Base-by-base conservation (phyloP, 768 basidiomycete species). In the Sarcodon sp. region DNA sequence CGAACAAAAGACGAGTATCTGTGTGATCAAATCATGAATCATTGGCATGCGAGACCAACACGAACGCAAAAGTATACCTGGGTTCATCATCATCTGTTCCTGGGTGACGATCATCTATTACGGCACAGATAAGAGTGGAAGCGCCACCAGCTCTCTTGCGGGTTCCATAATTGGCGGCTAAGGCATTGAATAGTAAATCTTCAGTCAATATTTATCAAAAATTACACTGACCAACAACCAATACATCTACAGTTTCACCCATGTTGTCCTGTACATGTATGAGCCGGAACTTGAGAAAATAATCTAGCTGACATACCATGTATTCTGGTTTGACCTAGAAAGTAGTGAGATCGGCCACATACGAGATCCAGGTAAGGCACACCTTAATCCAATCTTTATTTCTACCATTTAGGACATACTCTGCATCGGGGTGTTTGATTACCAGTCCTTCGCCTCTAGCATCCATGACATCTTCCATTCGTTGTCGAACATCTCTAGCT, bases 371-470 rank as follows among this genome's bases (percentile, higher is more conserved):
- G 18, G 9, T n/a, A 12, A 27, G 7, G 37, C 62, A 41, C 54
- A 82, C 83, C 68, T 99, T 99, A 57, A 94, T 79, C 94, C 96
- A 99, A 56, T 88, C 84, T 61, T 80, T 76, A 55, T 86, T 89
- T 50, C 96, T 72, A 1, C 87, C 90, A 55, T 93, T 92, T 38
- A 96, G 67, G 10, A 79, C 70, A 62, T 99, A 99, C 51, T 80
- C 73, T 0, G 85, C 77, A 18, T 75, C 65, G 0, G 83, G 82
- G 54, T 91, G 83, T 62, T 99, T 99, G 50, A 98, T 74, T 7
- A 98, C 85, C 10, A 99, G 67, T 0, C 96, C 96, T 63, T 98
- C 96, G 3, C 96, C 96, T 47, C 89, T 79, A 15, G 71, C 63
- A 31, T 78, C 82, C 74, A 99, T 82, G 46, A 98, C 71, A 47